Percentiles rank a stretch among this genome's conserved stretches.
phyloP scores from a whole-genome alignment of 768 basidiomycete genomes.

The Pulveroboletus sp. region DNA sequence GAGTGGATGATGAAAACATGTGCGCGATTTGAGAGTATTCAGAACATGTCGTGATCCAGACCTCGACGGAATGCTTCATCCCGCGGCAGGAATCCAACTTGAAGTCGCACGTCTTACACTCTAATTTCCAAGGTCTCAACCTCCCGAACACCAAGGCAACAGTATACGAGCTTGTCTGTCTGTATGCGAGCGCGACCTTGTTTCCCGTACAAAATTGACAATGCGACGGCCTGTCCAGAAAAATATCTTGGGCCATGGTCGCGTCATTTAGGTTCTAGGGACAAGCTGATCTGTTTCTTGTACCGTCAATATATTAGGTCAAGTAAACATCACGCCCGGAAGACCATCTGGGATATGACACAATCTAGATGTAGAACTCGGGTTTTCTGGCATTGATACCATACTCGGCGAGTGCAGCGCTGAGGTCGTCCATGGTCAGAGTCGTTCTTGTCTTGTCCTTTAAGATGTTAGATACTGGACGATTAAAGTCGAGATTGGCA shows the following conservation, averaged over 20 bases:
- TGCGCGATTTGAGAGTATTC: no score
- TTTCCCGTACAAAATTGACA: no score
- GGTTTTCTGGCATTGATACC: constrained; percentile 93
- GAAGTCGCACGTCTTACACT: background rate
- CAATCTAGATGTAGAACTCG: constrained; percentile 77
- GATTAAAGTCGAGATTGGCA: background rate
- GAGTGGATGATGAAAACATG: no score
- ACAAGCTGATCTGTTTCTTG: no score
- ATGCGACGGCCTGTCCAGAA: no score
- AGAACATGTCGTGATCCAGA: background rate
- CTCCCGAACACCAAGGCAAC: no score
- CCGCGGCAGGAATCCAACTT: background rate
- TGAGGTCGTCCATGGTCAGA: constrained; percentile 96
- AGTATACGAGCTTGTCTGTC: no score
- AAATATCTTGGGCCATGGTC: no score
- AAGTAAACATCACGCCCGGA: constrained; percentile 1
- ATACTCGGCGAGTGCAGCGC: constrained; percentile 90
- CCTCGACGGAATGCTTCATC: background rate
- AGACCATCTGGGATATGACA: background rate
- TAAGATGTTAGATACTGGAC: constrained; percentile 4
- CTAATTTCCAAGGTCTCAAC: background rate
- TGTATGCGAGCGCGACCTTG: background rate
- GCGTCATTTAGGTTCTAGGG: no score
- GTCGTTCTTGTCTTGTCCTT: constrained; percentile 92
- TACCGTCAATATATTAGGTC: background rate